A percentile compares a stretch with the other conserved stretches of the same genome.
These are phyloP conservation scores for Populus davidiana DNA, from an alignment of 345 rosid species.

Conservation along the genomic window DNA sequence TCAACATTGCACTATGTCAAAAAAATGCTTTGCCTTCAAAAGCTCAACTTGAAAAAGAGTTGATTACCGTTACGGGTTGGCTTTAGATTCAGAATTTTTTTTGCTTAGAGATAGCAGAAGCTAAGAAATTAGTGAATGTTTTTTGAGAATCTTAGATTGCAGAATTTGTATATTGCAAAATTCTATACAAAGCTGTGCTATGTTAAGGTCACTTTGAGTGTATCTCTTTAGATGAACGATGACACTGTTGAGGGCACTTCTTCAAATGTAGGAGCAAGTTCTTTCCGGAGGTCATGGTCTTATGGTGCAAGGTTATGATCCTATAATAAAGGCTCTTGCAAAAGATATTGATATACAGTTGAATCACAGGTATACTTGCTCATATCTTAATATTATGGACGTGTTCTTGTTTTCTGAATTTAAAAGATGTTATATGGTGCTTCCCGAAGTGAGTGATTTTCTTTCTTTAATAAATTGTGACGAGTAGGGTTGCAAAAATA, in stretches of 20 bases:
- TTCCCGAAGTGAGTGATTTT: not conserved
- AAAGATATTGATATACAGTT: constrained; percentile 66
- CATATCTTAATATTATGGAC: not conserved
- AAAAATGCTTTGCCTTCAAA: not conserved
- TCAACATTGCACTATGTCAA: not conserved
- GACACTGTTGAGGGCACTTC: constrained; percentile 8
- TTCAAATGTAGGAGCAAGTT: constrained; percentile 55
- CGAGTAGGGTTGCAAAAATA: constrained; percentile 57
- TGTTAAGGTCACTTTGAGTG: not conserved
- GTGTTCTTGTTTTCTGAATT: not conserved
- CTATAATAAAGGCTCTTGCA: constrained; percentile 76
- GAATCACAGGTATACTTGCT: constrained; percentile 54
- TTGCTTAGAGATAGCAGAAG: not conserved
- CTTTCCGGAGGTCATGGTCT: constrained; percentile 94
- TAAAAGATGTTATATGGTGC: not conserved
- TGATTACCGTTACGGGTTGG: not conserved
- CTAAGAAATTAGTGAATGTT: not conserved
- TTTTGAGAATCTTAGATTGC: not conserved
- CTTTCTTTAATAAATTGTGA: constrained; percentile 9
- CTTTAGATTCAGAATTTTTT: not conserved
- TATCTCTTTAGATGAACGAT: not conserved
- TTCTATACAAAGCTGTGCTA: not conserved
- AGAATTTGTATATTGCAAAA: not conserved
- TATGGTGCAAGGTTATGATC: constrained; percentile 86
- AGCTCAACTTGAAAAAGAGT: too few relatives aligned